phyloP scores from a whole-genome alignment of 257 asterid genomes.

The Solanum paucissectum region DNA sequence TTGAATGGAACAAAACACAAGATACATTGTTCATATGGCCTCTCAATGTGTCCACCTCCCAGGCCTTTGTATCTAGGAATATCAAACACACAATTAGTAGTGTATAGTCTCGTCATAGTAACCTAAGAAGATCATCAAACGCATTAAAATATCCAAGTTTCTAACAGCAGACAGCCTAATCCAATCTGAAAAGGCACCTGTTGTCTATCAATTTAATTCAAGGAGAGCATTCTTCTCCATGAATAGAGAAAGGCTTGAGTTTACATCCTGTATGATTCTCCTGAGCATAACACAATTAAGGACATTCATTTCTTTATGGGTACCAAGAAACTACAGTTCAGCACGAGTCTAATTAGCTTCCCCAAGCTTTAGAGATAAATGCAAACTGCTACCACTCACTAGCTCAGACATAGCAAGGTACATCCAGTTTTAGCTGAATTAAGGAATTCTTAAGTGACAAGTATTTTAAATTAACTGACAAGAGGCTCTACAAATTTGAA shows the following conservation, averaged over 20 bases:
- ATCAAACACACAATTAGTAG: not conserved
- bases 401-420: not conserved
- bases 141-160: not conserved
- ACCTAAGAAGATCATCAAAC: not conserved
- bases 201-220: not conserved
- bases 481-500: not conserved
- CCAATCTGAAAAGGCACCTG: not conserved
- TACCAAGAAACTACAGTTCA: not conserved
- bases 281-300: not conserved
- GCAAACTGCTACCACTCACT: not conserved
- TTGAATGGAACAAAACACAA: constrained; percentile 73
- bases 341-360: not conserved
- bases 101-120: not conserved
- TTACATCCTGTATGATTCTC: not conserved
- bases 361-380: not conserved
- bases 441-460: not conserved
- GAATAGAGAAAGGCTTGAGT: not conserved
- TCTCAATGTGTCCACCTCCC: constrained; percentile 99
- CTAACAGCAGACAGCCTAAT: not conserved
- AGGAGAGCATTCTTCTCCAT: not conserved
- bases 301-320: not conserved
- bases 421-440: not conserved
- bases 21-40: constrained; percentile 98
- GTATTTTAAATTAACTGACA: not conserved
- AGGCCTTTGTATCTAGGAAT: constrained; percentile 86